Conservation (phyloP, 2,329 filamentous ascomycete species). For the Trichoderma sp. region DNA sequence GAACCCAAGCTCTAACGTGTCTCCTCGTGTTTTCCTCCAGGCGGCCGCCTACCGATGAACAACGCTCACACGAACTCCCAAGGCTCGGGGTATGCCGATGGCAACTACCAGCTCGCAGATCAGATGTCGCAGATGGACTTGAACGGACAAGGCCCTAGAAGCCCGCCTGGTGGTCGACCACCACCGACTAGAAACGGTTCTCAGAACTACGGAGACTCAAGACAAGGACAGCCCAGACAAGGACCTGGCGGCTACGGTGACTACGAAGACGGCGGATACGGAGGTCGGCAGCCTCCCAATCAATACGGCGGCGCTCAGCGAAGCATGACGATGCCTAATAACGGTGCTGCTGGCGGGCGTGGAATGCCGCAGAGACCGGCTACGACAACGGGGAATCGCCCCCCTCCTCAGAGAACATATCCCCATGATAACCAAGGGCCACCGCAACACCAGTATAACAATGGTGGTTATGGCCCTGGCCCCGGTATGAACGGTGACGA, state of each 20-base stretch:
- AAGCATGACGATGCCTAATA: slow-evolving; percentile 61
- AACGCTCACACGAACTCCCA: slow-evolving; percentile 32
- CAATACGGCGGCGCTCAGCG: slow-evolving; percentile 53
- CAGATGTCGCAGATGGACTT: slow-evolving; percentile 39
- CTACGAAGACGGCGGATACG: slow-evolving; percentile 30
- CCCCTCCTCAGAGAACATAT: slow-evolving; percentile 54
- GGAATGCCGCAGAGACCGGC: slow-evolving; percentile 53
- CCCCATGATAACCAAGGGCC: slow-evolving; percentile 29
- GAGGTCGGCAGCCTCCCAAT: slow-evolving; percentile 21
- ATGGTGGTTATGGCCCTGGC: slow-evolving; percentile 10
- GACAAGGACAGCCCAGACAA: slow-evolving; percentile 31
- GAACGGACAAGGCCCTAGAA: slow-evolving; percentile 30
- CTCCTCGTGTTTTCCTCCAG: background rate
- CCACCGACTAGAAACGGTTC: slow-evolving; percentile 29
- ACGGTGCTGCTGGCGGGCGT: slow-evolving; percentile 42
- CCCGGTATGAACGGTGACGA: slow-evolving; percentile 31
- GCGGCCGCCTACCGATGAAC: slow-evolving; percentile 34
- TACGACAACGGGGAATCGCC: slow-evolving; percentile 52
- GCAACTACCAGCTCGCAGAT: slow-evolving; percentile 29
- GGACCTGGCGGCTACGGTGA: slow-evolving; percentile 28
- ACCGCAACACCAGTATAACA: background rate
- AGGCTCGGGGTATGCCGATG: slow-evolving; percentile 28
- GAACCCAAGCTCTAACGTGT: background rate
- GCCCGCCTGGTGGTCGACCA: slow-evolving; percentile 23
- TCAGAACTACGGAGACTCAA: slow-evolving; percentile 35